Conservation (phyloP, 306 rosid genomes). For the Cicer arietinum region DNA sequence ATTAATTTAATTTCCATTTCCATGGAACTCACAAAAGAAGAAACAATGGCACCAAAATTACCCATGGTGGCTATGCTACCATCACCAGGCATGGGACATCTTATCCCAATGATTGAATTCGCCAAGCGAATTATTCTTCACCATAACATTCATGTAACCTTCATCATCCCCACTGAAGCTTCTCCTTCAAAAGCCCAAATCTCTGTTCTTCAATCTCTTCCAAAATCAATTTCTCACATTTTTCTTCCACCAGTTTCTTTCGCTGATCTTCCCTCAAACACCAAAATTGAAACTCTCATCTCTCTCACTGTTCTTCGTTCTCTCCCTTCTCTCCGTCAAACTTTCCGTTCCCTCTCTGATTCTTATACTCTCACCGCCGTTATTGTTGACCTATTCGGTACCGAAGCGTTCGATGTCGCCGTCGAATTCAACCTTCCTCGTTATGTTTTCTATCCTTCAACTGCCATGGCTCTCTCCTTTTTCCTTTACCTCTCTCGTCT, state of each 20-base stretch:
- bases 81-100: slow-evolving; percentile 87
- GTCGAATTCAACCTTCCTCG: slow-evolving; percentile 51
- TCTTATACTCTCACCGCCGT: slow-evolving; percentile 47
- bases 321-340: slow-evolving; percentile 48
- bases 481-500: slow-evolving; percentile 55
- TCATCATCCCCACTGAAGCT: slow-evolving; percentile 65
- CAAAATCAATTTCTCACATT: slow-evolving; percentile 42
- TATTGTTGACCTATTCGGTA: slow-evolving; percentile 71
- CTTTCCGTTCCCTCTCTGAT: slow-evolving; percentile 32
- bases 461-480: slow-evolving; percentile 57
- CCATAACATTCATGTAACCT: slow-evolving; percentile 50
- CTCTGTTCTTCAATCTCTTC: slow-evolving; percentile 54
- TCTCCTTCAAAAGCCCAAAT: slow-evolving; percentile 63
- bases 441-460: slow-evolving; percentile 67
- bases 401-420: slow-evolving; percentile 78
- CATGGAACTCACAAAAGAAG: slow-evolving; percentile 52
- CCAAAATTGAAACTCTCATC: slow-evolving; percentile 42
- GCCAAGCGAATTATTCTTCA: slow-evolving; percentile 55
- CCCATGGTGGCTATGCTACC: slow-evolving; percentile 63
- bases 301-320: slow-evolving; percentile 49
- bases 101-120: slow-evolving; percentile 74
- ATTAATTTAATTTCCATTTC: slow-evolving; percentile 39
- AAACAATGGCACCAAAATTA: background rate
- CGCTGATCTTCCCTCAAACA: slow-evolving; percentile 14
- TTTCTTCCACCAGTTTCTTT: slow-evolving; percentile 46